Evolutionary conservation across 352 stramenopile genomes (phyloP), one percentile per base, ranked within the genome.

Genomic region (Phytophthora foliorum): DNA sequence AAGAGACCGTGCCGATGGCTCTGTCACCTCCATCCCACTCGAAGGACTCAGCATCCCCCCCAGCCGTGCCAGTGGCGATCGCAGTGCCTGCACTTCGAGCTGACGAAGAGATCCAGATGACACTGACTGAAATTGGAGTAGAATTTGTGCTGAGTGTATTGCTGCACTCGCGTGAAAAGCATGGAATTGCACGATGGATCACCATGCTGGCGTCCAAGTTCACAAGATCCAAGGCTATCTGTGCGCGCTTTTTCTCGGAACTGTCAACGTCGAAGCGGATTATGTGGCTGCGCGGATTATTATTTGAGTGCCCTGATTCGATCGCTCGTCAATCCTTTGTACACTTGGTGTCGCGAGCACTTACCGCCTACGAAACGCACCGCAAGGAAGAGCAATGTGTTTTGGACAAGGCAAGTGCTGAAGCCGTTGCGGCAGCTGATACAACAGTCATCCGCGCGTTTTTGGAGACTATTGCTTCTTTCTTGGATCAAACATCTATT

Each of bases 91-190:
- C 63, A 49, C 22, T 53, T 9, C 51, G 54, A 38, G 67, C 74
- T 0, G 84, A 92, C 49, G 78, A 91, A 67, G 67, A 80, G 11
- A 86, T 92, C 25, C 86, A 93, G 57, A 79, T 74, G 27, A 88
- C 81, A 6, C 69, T 96, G 13, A 86, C 90, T 14, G 77, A 90
- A 49, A 94, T 97, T 38, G 92, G 93, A 16, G 62, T 93, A 8
- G 84, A 92, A 53, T 97, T 97, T 65, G 81, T 98, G 27, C 63
- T 98, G 9, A 91, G 91, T 71, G 88, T 98, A 7, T 57, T 97
- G 59, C 60, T 98, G 24, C 92, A 97, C 48, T 95, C 81, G 14
- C 75, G 89, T 50, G 92, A 97, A 67, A 95, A 97, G 44, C 84
- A 97, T 57, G 90, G 88, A 9, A 88, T 97, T 55, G 83, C 81